Percentiles rank a stretch among this genome's conserved stretches.
Conservation (phyloP, 331 rosid genomes). For the Stylosanthes scabra region DNA sequence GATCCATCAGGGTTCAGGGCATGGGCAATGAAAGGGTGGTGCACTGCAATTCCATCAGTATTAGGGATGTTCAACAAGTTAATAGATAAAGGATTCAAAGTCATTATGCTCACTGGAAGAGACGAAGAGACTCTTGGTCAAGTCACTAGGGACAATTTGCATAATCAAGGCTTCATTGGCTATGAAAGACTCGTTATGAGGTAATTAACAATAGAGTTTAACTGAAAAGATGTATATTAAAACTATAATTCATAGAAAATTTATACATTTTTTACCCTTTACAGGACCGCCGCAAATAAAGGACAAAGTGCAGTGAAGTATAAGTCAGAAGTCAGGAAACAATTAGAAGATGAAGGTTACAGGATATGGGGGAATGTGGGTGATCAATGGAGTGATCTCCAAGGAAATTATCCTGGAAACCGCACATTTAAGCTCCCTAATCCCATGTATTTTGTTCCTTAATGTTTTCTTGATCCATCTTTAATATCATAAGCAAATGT, state of each 20-base stretch:
- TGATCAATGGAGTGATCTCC: conserved; percentile 92
- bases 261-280: not conserved
- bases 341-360: conserved; percentile 64
- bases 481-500: not conserved
- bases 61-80: conserved; percentile 50
- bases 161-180: conserved; percentile 69
- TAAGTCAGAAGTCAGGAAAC: conserved; percentile 66
- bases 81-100: conserved; percentile 60
- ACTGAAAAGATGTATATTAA: too few relatives aligned
- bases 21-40: conserved; percentile 78
- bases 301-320: conserved; percentile 71
- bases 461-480: not conserved
- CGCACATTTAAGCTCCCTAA: conserved; percentile 90
- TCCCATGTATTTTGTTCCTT: conserved; percentile 93
- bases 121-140: conserved; percentile 63
- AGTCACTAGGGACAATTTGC: conserved; percentile 68
- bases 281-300: conserved; percentile 53
- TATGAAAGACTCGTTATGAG: conserved; percentile 67
- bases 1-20: conserved; percentile 72
- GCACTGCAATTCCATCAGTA: conserved; percentile 61
- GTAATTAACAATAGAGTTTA: conserved; percentile 23
- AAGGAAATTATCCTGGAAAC: conserved; percentile 66
- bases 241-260: too few relatives aligned
- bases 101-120: conserved; percentile 78
- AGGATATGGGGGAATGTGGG: conserved; percentile 91